Conservation (phyloP, 495 filamentous ascomycete species). For the Aspergillus heteromorphus region DNA sequence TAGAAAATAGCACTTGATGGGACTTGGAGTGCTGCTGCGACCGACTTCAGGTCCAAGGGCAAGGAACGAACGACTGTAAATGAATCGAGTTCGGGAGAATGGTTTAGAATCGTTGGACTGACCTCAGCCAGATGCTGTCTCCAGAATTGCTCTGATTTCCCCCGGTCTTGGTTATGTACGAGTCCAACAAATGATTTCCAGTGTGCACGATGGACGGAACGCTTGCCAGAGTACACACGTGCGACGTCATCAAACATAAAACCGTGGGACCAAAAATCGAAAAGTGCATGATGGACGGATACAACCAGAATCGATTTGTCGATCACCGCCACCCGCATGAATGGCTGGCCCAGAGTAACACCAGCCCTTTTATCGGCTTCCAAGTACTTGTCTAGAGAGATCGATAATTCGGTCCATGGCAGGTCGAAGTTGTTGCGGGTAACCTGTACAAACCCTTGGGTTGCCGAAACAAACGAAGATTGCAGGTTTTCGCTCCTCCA, state of each 20-base stretch:
- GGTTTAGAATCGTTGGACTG: constrained; percentile 14
- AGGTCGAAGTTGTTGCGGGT: constrained; percentile 42
- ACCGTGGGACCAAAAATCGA: constrained; percentile 54
- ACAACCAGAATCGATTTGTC: constrained; percentile 48
- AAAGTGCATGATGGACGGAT: constrained; percentile 59
- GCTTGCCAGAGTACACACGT: constrained; percentile 2
- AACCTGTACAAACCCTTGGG: constrained; percentile 42
- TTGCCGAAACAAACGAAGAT: constrained; percentile 49
- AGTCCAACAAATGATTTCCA: constrained; percentile 7
- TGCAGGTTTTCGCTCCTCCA: constrained; percentile 47
- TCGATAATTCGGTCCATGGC: constrained; percentile 28
- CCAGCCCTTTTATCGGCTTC: constrained; percentile 26
- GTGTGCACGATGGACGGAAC: not conserved
- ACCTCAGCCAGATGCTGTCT: constrained; percentile 2
- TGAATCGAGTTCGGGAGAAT: constrained; percentile 15
- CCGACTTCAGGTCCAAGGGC: not conserved
- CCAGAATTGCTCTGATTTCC: constrained; percentile 25
- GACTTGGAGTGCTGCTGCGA: constrained; percentile 4
- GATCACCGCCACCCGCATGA: constrained; percentile 47
- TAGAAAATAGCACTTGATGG: constrained; percentile 35
- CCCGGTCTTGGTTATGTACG: not conserved
- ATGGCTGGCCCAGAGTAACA: constrained; percentile 45
- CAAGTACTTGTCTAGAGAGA: constrained; percentile 22
- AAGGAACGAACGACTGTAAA: constrained; percentile 3
- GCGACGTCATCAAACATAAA: constrained; percentile 40